phyloP scores from a whole-genome alignment of 73 alveolate genomes.

The Blepharisma stoltei region DNA sequence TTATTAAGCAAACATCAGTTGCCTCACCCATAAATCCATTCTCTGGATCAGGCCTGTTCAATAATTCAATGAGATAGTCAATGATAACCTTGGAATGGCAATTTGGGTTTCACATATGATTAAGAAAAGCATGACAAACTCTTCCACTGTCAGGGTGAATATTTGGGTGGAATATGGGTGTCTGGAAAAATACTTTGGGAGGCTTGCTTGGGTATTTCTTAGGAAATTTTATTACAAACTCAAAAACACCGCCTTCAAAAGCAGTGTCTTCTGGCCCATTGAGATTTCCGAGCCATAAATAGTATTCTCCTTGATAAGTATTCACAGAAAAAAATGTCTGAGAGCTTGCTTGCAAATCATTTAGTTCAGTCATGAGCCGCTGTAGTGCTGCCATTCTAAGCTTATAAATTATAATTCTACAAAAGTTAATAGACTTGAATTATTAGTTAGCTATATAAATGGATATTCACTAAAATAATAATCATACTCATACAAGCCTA shows the following conservation, averaged over 20 bases:
- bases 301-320: too few species aligned
- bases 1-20: constrained; percentile 42
- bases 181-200: constrained; percentile 57
- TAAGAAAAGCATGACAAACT: constrained; percentile 56
- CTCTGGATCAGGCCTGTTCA: constrained; percentile 77
- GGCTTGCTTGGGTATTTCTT: constrained; percentile 83
- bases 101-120: constrained; percentile 65
- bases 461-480: too few species aligned
- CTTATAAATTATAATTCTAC: too few species aligned
- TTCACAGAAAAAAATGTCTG: too few species aligned
- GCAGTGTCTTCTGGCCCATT: too few species aligned
- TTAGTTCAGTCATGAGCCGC: too few species aligned
- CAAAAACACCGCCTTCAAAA: constrained; percentile 74
- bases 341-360: too few species aligned
- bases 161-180: constrained; percentile 72
- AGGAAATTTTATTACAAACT: constrained; percentile 41
- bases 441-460: too few species aligned
- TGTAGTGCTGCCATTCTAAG: too few species aligned
- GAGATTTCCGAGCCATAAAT: too few species aligned
- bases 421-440: too few species aligned
- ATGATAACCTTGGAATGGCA: constrained; percentile 48
- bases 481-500: too few species aligned
- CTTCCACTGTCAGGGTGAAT: constrained; percentile 62
- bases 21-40: constrained; percentile 60
- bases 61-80: constrained; percentile 53